Evolutionary conservation across 2,329 filamentous ascomycete genomes (phyloP), one percentile per base, ranked within the genome.

Genomic region (Pyricularia sp.): DNA sequence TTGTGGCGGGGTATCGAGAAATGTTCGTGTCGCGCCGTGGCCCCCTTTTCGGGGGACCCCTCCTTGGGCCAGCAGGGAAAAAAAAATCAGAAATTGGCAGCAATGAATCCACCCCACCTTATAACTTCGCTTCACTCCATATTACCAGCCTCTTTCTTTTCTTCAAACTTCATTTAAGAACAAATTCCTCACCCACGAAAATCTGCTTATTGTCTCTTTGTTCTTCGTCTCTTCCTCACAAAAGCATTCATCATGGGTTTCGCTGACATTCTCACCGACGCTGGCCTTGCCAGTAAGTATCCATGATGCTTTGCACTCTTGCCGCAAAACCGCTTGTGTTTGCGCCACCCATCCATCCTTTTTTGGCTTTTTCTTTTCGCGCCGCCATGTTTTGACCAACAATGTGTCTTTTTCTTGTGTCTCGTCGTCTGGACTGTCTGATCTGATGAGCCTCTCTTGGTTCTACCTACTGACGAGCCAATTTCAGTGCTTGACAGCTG

Each of bases 401-500:
- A 26, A 26, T 63, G 59, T 68, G 26, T 30, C 59, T 64, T 68
- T 58, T 55, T 33, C 36, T 28, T 68, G 58, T 59, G 28, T 50
- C 66, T 55, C 42, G 17, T 55, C 42, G 17, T 59, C 26, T 58
- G 17, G 66, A 28, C 65, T 26, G 66, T 36, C 66, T 36, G 30
- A 14, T 36, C 66, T 36, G 30, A 14, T 36, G 30, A 36, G 20
- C 33, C 64, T 65, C 31, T 25, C 14, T 6, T 28, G 30, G 30
- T 66, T 66, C 36, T 4, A 64, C 59, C 31, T 63, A 63, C 31
- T 69, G 50, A 64, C 67, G 36, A 69, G 30, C 61, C 33, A 36
- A 50, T 65, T 72, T 63, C 75, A 87, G 84, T 88, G 73, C 85
- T 90, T 72, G 86, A 91, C 82, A 84, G 81, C 81, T 91, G 84